Evolutionary conservation across 1,284 basidiomycete genomes (phyloP), one percentile per base, ranked within the genome.

Genomic region (Earliella scabrosa): DNA sequence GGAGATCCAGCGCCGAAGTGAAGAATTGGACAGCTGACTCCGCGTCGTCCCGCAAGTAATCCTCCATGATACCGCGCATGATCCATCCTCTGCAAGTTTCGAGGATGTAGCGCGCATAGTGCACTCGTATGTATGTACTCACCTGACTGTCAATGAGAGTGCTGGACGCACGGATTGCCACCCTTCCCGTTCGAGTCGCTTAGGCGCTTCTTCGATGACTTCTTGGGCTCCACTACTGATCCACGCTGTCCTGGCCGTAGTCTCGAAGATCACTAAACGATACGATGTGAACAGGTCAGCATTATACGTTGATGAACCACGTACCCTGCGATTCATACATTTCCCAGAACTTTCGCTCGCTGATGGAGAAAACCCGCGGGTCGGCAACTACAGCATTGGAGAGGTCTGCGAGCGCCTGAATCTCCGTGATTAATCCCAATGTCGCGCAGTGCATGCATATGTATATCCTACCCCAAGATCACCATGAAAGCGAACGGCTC

Each of bases 131-230:
- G 24, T n/a, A 36, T 8, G 45, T 48, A n/a, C n/a, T 29, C n/a
- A 77, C 77, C 76, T 66, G 31, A 79, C 60, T 23, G 77, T 79
- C 3, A 68, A 65, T 13, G 69, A 56, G 6, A 80, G 50, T 2
- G 77, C 74, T 2, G 63, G 66, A 14, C 74, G 72, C 45, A 75
- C 69, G 18, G 57, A 50, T 18, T 68, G 58, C 75, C 77, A 79
- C 1, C 75, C 76, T 44, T 72, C 59, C 2, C 45, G 50, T n/a
- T 63, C 59, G 23, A 77, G 63, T 3, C 73, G 69, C 50, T 71
- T 54, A 14, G 64, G 64, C 8, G 69, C 70, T 39, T 75, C 66
- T 45, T 68, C 63, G 18, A 68, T 71, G 16, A 77, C 63, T 4
- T 59, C 24, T 11, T 26, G 23, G 16, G 16, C 14, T 27, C 43